Percentiles rank a stretch among this genome's conserved stretches.
These are phyloP conservation scores for Trametopsis cervina DNA, from an alignment of 768 basidiomycete species.

Conservation along the genomic window DNA sequence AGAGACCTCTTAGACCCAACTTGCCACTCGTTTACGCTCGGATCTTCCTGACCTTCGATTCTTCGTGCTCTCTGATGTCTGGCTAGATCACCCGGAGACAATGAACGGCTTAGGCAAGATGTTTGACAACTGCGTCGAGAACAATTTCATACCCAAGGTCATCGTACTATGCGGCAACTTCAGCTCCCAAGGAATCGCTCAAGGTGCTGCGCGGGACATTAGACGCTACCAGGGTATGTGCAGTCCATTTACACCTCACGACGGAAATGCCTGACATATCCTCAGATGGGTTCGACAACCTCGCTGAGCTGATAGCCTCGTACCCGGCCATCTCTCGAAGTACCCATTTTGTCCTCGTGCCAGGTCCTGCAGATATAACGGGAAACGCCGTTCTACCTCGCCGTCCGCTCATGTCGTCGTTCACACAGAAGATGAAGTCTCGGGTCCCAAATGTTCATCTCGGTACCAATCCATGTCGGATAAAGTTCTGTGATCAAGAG, in stretches of 20 bases:
- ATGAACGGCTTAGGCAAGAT: conserved; percentile 74
- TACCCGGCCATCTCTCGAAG: conserved; percentile 70
- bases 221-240: conserved; percentile 76
- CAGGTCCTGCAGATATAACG: conserved; percentile 88
- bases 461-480: conserved; percentile 86
- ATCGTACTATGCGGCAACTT: conserved; percentile 96
- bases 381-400: conserved; percentile 78
- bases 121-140: conserved; percentile 87
- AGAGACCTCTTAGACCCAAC: conserved; percentile 41
- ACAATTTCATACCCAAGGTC: conserved; percentile 78
- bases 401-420: conserved; percentile 68
- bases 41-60: conserved; percentile 77
- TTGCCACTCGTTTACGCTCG: conserved; percentile 52
- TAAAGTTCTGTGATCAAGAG: conserved; percentile 94
- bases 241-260: neutral
- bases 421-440: conserved; percentile 60
- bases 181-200: conserved; percentile 71
- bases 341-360: conserved; percentile 91
- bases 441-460: conserved; percentile 79
- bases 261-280: conserved; percentile 4
- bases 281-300: conserved; percentile 77
- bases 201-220: conserved; percentile 72
- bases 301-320: conserved; percentile 78
- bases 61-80: conserved; percentile 93
- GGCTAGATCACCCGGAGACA: conserved; percentile 87